These are phyloP conservation scores for Teratosphaeriaceae sp. DNA, from an alignment of 2,329 filamentous ascomycete species.

Conservation along the genomic window DNA sequence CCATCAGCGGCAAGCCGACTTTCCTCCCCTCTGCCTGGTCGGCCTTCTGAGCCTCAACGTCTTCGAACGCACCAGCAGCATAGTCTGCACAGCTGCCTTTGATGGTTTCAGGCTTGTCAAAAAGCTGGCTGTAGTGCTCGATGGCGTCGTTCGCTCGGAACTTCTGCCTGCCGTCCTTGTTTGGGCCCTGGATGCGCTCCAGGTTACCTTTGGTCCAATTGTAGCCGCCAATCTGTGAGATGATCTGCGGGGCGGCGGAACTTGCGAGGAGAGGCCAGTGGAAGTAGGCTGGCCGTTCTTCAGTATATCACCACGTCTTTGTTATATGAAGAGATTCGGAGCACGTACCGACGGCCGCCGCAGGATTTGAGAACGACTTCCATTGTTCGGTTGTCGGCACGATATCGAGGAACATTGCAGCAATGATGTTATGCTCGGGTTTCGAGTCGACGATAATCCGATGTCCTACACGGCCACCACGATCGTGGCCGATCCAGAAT, in stretches of 20 bases:
- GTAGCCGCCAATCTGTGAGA: conserved; percentile 37
- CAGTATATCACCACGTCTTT: neutral
- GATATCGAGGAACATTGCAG: conserved; percentile 43
- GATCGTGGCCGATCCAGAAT: conserved; percentile 45
- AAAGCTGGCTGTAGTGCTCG: conserved; percentile 39
- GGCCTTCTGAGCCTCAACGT: conserved; percentile 37
- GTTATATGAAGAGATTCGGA: neutral
- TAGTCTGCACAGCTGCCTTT: conserved; percentile 44
- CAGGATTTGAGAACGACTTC: conserved; percentile 34
- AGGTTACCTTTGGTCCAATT: conserved; percentile 33
- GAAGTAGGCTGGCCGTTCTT: conserved; percentile 34
- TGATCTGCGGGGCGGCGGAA: conserved; percentile 37
- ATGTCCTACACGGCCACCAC: conserved; percentile 45
- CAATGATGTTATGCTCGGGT: conserved; percentile 31
- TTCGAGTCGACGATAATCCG: conserved; percentile 40
- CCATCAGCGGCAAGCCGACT: conserved; percentile 36
- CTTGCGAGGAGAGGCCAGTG: conserved; percentile 49
- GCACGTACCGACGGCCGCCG: conserved; percentile 11
- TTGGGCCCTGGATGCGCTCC: conserved; percentile 21
- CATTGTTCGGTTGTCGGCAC: conserved; percentile 44
- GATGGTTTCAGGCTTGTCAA: conserved; percentile 37
- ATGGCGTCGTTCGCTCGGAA: conserved; percentile 33
- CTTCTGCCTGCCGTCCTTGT: conserved; percentile 25
- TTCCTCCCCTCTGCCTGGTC: conserved; percentile 42
- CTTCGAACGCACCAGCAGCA: conserved; percentile 36